phyloP scores from a whole-genome alignment of 176 grass and related monocot genomes.

The Olyra latifolia region DNA sequence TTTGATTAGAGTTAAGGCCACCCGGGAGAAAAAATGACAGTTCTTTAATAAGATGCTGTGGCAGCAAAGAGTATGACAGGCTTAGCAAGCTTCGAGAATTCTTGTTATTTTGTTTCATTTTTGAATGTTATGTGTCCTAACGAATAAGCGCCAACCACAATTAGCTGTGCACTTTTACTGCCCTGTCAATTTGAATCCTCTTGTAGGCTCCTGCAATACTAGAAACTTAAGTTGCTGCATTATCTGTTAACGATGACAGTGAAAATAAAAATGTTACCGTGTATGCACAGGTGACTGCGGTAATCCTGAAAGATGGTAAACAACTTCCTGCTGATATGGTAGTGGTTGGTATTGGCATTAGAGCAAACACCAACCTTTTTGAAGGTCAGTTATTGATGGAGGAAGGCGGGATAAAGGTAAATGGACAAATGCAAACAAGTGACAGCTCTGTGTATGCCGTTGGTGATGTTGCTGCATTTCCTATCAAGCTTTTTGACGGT shows the following conservation, averaged over 20 bases:
- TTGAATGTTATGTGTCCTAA: neutral
- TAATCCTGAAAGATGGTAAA: conserved; percentile 80
- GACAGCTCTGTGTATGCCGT: conserved; percentile 85
- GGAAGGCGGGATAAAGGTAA: conserved; percentile 93
- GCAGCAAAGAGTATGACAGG: neutral
- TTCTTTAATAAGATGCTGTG: neutral
- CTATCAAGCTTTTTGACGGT: conserved; percentile 73
- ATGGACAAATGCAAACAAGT: conserved; percentile 79
- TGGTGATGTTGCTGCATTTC: conserved; percentile 81
- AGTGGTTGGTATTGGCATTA: conserved; percentile 92
- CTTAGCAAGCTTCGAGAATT: neutral
- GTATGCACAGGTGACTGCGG: conserved; percentile 63
- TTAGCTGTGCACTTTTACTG: neutral
- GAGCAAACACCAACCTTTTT: conserved; percentile 77
- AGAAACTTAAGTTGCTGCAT: neutral
- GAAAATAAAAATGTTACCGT: conserved; percentile 26
- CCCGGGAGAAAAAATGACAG: neutral
- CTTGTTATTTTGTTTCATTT: neutral
- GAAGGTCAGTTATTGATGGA: conserved; percentile 79
- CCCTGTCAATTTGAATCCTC: neutral
- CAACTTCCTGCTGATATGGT: conserved; percentile 76
- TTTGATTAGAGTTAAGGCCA: neutral
- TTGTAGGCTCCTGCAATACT: neutral
- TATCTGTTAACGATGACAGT: neutral
- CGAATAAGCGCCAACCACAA: neutral